Conservation (phyloP, 768 basidiomycete species). For the Cytidiella melzeri region DNA sequence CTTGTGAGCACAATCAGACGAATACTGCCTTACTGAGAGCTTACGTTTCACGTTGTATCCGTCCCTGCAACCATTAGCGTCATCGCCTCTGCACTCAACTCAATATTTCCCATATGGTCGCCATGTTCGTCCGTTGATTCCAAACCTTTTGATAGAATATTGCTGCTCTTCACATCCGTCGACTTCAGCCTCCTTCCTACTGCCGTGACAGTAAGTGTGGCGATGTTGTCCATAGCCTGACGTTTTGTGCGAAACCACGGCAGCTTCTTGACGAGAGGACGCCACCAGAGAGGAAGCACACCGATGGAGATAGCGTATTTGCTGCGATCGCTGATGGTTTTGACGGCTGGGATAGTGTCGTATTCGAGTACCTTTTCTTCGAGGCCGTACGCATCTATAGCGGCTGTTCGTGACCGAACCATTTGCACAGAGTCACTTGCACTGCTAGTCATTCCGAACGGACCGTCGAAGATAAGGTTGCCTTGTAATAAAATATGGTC, state of each 20-base stretch:
- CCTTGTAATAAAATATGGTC: conserved; percentile 17
- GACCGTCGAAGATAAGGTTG: conserved; percentile 75
- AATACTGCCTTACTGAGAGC: conserved; percentile 5
- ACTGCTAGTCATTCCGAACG: conserved; percentile 78
- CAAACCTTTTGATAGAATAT: conserved; percentile 7
- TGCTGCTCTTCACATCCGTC: not conserved
- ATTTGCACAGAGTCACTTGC: conserved; percentile 63
- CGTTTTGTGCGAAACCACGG: not conserved
- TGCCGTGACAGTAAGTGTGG: not conserved
- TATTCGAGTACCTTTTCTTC: conserved; percentile 1
- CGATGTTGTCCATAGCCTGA: not conserved
- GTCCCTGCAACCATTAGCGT: conserved; percentile 10
- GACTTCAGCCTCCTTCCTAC: conserved; percentile 4
- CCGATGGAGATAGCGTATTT: not conserved
- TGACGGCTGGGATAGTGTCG: not conserved
- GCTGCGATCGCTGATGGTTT: not conserved
- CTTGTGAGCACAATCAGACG: not conserved
- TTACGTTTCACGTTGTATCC: conserved; percentile 10
- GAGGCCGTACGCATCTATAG: conserved; percentile 49
- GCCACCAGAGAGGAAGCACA: not conserved
- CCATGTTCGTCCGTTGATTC: conserved; percentile 9
- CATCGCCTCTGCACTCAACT: conserved; percentile 8
- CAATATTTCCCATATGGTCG: conserved; percentile 1
- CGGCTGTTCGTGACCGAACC: conserved; percentile 44
- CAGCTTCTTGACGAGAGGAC: not conserved